A percentile compares a stretch with the other conserved stretches of the same genome.
These are phyloP conservation scores for Rhizopogon salebrosus DNA, from an alignment of 768 basidiomycete species.

Conservation along the genomic window DNA sequence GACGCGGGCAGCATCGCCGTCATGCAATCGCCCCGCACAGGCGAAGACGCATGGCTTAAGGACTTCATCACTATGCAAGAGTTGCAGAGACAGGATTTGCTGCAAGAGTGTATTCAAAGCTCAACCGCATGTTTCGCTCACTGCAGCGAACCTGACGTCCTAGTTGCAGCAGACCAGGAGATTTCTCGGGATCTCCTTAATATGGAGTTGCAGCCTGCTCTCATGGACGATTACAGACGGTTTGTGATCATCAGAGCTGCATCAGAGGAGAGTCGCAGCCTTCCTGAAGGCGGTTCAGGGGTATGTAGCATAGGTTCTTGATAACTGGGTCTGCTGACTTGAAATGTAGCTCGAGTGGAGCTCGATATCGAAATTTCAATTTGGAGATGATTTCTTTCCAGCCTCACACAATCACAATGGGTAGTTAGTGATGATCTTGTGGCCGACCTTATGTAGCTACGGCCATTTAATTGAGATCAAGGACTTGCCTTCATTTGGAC, in stretches of 20 bases:
- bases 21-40: slow-evolving; percentile 41
- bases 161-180: slow-evolving; percentile 36
- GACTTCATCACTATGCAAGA: not conserved
- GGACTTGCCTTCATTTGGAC: no score
- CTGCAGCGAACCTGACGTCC: slow-evolving; percentile 30
- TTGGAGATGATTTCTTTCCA: slow-evolving; percentile 52
- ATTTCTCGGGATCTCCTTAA: slow-evolving; percentile 42
- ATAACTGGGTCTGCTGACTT: slow-evolving; percentile 2
- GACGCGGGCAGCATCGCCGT: slow-evolving; percentile 53
- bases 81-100: slow-evolving; percentile 26
- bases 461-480: no score
- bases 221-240: slow-evolving; percentile 59
- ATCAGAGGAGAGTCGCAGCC: slow-evolving; percentile 18
- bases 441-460: no score
- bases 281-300: slow-evolving; percentile 20
- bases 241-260: slow-evolving; percentile 53
- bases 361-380: slow-evolving; percentile 41
- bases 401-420: no score
- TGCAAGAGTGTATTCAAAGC: slow-evolving; percentile 35
- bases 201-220: slow-evolving; percentile 58
- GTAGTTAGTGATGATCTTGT: no score
- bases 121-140: slow-evolving; percentile 16
- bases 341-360: slow-evolving; percentile 53
- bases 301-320: slow-evolving; percentile 33
- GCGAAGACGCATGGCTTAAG: slow-evolving; percentile 18